Conservation (phyloP, 2,329 filamentous ascomycete species). For the Neonectria coccinea region DNA sequence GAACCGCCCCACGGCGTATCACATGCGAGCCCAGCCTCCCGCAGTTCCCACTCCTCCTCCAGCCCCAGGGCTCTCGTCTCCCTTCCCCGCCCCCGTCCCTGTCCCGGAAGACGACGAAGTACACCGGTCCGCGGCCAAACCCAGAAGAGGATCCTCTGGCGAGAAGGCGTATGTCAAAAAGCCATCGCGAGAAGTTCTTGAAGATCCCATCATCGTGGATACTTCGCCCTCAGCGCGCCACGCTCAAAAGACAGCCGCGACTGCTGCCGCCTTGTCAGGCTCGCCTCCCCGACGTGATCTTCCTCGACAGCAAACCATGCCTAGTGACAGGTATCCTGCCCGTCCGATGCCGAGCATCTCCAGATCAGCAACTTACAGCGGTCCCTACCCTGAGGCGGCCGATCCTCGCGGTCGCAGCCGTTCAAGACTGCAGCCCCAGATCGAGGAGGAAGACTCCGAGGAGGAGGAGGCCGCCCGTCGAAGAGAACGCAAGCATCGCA, state of each 20-base stretch:
- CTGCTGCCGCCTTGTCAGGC: constrained; percentile 41
- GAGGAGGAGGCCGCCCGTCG: constrained; percentile 45
- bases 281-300: constrained; percentile 51
- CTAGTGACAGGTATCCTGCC: constrained; percentile 44
- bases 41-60: constrained; percentile 53
- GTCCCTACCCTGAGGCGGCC: constrained; percentile 37
- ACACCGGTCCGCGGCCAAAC: constrained; percentile 49
- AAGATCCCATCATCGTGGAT: constrained; percentile 47
- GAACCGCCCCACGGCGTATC: constrained; percentile 43
- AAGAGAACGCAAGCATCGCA: constrained; percentile 51
- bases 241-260: constrained; percentile 43
- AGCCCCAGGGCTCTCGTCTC: constrained; percentile 39
- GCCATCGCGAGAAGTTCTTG: constrained; percentile 49
- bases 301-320: constrained; percentile 52
- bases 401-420: constrained; percentile 53
- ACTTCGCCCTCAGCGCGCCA: constrained; percentile 49
- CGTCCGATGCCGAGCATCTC: constrained; percentile 47
- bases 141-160: constrained; percentile 51
- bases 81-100: constrained; percentile 46
- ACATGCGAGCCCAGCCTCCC: constrained; percentile 45
- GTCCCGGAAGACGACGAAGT: constrained; percentile 49
- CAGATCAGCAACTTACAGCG: constrained; percentile 52
- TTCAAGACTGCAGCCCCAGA: constrained; percentile 53
- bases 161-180: constrained; percentile 48
- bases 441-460: constrained; percentile 51